Conservation (phyloP, 352 stramenopile species). For the Pythium phragmitis region DNA sequence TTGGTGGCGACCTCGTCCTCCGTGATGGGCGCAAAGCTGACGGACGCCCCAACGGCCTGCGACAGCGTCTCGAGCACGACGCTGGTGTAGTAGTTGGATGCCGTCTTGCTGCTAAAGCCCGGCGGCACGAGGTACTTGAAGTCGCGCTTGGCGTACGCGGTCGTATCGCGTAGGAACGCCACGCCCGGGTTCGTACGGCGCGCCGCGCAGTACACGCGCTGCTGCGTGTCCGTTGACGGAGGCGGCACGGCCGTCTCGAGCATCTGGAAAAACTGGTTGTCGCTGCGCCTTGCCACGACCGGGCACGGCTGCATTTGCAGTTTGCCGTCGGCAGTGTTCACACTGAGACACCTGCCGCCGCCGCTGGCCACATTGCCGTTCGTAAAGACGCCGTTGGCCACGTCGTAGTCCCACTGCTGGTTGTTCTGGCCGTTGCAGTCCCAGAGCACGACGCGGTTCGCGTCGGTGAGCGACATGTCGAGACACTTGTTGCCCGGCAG, state of each 20-base stretch:
- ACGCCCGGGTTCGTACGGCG: conserved; percentile 6
- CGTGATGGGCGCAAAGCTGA: background rate
- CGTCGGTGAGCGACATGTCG: no score
- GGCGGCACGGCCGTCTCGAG: background rate
- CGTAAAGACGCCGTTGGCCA: no score
- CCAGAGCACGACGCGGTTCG: no score
- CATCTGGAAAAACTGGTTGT: conserved; percentile 2
- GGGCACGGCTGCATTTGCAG: no score
- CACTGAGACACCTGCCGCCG: no score
- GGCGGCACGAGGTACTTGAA: conserved; percentile 19
- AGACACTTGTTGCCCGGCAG: no score
- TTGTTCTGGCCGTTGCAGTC: no score
- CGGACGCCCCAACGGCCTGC: background rate
- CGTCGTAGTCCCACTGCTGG: no score
- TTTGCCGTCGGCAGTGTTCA: no score
- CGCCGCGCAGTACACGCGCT: background rate
- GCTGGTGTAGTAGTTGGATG: conserved; percentile 21
- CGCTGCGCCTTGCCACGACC: no score
- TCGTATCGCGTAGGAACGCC: conserved; percentile 16
- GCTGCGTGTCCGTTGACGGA: background rate
- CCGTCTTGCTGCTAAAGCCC: background rate
- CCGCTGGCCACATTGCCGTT: no score
- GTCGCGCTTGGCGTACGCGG: conserved; percentile 10
- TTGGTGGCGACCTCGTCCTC: conserved; percentile 5
- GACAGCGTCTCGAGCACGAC: conserved; percentile 24